Evolutionary conservation across 1,284 basidiomycete genomes (phyloP).

Genomic region (Cutaneotrichosporon sp.): DNA sequence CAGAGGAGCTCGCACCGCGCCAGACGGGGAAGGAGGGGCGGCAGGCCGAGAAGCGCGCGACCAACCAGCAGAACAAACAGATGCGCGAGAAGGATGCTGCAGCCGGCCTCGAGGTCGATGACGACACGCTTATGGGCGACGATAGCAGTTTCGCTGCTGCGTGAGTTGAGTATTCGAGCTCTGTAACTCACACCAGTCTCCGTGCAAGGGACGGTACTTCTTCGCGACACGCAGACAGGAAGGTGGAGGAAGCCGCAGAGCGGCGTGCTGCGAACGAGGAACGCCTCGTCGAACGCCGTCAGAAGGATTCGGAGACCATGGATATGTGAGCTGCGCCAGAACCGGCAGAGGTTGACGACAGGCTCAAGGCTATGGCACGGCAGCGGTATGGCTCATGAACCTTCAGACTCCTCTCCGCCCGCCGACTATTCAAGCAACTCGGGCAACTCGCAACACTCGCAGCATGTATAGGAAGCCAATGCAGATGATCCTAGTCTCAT

Average conservation of each 20-base stretch:
- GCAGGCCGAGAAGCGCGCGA: constrained; percentile 48
- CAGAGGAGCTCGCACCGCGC: constrained; percentile 47
- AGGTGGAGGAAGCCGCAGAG: constrained; percentile 36
- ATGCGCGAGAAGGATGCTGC: constrained; percentile 46
- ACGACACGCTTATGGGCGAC: constrained; percentile 48
- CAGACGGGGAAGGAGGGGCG: constrained; percentile 45
- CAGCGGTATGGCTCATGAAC: constrained; percentile 36
- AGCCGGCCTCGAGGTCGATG: constrained; percentile 49
- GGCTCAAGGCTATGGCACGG: constrained; percentile 47
- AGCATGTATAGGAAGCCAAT: neutral
- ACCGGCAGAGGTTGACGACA: constrained; percentile 13
- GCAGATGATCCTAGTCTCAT: constrained; percentile 1
- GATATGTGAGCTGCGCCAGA: constrained; percentile 43
- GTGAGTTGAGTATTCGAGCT: constrained; percentile 31
- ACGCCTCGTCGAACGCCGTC: constrained; percentile 41
- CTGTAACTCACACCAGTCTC: constrained; percentile 27
- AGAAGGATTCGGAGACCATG: constrained; percentile 51
- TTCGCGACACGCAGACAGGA: constrained; percentile 40
- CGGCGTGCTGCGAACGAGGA: constrained; percentile 42
- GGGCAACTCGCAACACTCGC: neutral
- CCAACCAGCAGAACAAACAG: constrained; percentile 47
- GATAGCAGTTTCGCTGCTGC: constrained; percentile 46
- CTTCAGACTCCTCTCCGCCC: neutral
- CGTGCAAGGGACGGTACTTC: constrained; percentile 42
- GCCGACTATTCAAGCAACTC: neutral